These are phyloP conservation scores for Letharia columbiana DNA, from an alignment of 495 filamentous ascomycete species.

Conservation along the genomic window DNA sequence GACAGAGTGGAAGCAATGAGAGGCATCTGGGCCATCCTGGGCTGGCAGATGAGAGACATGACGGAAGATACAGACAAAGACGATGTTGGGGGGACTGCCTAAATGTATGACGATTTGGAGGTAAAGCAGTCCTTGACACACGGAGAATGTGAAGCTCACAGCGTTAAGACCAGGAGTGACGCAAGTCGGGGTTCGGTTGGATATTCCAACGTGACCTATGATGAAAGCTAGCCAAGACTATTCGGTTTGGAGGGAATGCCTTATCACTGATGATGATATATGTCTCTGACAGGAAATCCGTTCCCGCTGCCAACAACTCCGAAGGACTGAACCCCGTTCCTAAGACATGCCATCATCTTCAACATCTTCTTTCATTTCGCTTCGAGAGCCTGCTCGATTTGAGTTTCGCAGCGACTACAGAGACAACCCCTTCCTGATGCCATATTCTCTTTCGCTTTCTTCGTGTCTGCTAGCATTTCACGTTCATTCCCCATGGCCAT, in stretches of 20 bases:
- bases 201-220: not conserved
- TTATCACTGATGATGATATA: not conserved
- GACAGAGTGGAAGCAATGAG: slow-evolving; percentile 65
- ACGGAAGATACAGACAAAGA: slow-evolving; percentile 26
- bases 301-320: not conserved
- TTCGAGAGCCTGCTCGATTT: not conserved
- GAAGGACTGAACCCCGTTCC: not conserved
- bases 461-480: not conserved
- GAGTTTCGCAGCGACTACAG: not conserved
- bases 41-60: slow-evolving; percentile 51
- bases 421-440: not conserved
- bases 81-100: not conserved
- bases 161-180: not conserved
- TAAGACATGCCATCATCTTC: not conserved
- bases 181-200: not conserved
- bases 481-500: not conserved
- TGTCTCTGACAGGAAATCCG: not conserved
- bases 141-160: not conserved
- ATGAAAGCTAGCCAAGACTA: not conserved
- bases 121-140: not conserved
- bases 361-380: not conserved
- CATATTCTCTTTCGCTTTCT: not conserved
- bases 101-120: not conserved
- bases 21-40: slow-evolving; percentile 68
- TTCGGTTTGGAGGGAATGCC: not conserved